phyloP scores from a whole-genome alignment of 2,329 filamentous ascomycete species.

The Dactylellina leptospora region DNA sequence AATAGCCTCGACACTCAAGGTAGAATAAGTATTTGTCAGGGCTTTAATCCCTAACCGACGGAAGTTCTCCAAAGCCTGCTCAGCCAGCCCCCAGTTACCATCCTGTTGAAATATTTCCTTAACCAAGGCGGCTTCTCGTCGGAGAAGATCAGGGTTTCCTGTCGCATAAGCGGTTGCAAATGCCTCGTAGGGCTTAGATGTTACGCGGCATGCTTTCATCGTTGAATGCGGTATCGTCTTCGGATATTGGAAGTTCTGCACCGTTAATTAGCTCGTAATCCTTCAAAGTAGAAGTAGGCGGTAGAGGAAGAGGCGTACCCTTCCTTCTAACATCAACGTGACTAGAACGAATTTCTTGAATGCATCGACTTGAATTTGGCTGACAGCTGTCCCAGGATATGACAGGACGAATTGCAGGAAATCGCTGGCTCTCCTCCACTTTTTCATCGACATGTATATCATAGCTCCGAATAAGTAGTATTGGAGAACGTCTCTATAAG shows the following conservation, averaged over 20 bases:
- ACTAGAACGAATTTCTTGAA: slow-evolving; percentile 92
- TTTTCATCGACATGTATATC: slow-evolving; percentile 58
- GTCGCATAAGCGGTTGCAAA: slow-evolving; percentile 75
- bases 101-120: slow-evolving; percentile 73
- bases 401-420: slow-evolving; percentile 57
- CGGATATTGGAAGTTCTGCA: slow-evolving; percentile 47
- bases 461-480: slow-evolving; percentile 58
- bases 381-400: slow-evolving; percentile 55
- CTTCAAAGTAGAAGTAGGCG: slow-evolving; percentile 28
- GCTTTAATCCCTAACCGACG: slow-evolving; percentile 78
- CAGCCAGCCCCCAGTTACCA: slow-evolving; percentile 75
- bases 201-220: slow-evolving; percentile 65
- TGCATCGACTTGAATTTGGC: slow-evolving; percentile 69
- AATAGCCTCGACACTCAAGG: slow-evolving; percentile 67
- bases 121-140: slow-evolving; percentile 71
- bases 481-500: slow-evolving; percentile 56
- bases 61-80: slow-evolving; percentile 74
- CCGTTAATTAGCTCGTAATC: slow-evolving; percentile 9
- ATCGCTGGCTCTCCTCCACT: slow-evolving; percentile 57
- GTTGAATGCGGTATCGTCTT: slow-evolving; percentile 25
- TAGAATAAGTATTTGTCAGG: slow-evolving; percentile 76
- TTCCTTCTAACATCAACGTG: slow-evolving; percentile 75
- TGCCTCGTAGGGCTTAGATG: slow-evolving; percentile 72
- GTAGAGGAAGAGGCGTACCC: slow-evolving; percentile 60
- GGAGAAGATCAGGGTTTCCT: slow-evolving; percentile 68